Conservation (phyloP, 1,284 basidiomycete genomes). For the Pterula multifida region DNA sequence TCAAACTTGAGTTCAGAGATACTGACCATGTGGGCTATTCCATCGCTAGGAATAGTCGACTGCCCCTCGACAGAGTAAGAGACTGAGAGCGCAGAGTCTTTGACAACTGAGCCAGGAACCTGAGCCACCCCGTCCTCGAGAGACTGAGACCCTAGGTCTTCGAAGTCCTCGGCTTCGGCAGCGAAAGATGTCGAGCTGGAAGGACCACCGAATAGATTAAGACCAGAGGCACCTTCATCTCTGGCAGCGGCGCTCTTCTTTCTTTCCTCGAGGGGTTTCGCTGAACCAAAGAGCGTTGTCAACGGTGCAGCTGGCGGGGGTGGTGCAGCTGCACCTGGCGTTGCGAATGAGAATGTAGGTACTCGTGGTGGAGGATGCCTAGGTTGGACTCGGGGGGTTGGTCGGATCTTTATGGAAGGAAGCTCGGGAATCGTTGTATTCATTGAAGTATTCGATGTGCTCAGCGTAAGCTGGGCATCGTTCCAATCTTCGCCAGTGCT, state of each 20-base stretch:
- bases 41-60: constrained; percentile 39
- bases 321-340: neutral
- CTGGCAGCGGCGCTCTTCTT: neutral
- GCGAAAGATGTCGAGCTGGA: neutral
- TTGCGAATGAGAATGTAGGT: no score
- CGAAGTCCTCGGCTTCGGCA: constrained; percentile 9
- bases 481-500: constrained; percentile 52
- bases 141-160: constrained; percentile 12
- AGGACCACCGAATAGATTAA: neutral
- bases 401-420: constrained; percentile 19
- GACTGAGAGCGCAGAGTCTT: constrained; percentile 35
- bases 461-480: constrained; percentile 36
- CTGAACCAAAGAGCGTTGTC: no score
- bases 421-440: constrained; percentile 23
- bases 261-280: constrained; percentile 9
- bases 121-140: constrained; percentile 9
- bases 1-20: constrained; percentile 36
- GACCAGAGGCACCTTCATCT: neutral
- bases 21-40: constrained; percentile 38
- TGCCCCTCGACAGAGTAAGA: constrained; percentile 36
- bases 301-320: constrained; percentile 8
- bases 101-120: constrained; percentile 29
- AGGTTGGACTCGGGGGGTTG: constrained; percentile 6
- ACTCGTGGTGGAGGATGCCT: neutral
- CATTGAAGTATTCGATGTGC: constrained; percentile 25